Evolutionary conservation across 2,329 filamentous ascomycete genomes (phyloP), one percentile per base, ranked within the genome.

Genomic region (Xylaria sp.): DNA sequence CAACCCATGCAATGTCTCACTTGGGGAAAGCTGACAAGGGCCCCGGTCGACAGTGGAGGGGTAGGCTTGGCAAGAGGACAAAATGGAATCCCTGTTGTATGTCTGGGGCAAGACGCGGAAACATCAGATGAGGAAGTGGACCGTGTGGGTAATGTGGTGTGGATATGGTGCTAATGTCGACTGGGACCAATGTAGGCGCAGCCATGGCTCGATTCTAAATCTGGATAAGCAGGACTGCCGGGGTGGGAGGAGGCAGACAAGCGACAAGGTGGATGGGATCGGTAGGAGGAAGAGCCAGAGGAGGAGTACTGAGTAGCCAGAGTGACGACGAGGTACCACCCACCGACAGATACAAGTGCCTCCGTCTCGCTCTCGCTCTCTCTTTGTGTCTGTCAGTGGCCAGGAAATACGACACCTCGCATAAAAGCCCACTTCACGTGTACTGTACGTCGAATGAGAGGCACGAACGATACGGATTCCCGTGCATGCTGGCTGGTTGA

Each of bases 1-100:
- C 75, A n/a, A 66, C 53, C 68, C 71, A 71, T 81, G 81, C 80
- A 77, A 68, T 84, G 84, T 86, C 84, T 87, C 84, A 86, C 83
- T 84, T 82, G 79, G 76, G 76, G 74, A 78, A 75, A 82, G 79
- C 78, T 81, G 83, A 83, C 83, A 79, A 77, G 81, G 79, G 77
- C 70, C 77, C 78, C 76, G 75, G 77, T 76, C 74, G 6, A 68
- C 60, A 54, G 60, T 71, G 74, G 73, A 75, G 74, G 74, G 74
- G 73, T 72, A 73, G 59, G 61, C 70, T 67, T 69, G 70, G 61
- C 70, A 64, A 64, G 57, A 58, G 48, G 63, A 70, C 75, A 71
- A 71, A 61, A 66, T 54, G 62, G 66, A 65, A 75, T 69, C 79
- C 78, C 76, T 79, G 78, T 76, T 78, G 75, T 74, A 77, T 79